phyloP scores from a whole-genome alignment of 2,329 filamentous ascomycete genomes.

The Fusarium ambrosium region DNA sequence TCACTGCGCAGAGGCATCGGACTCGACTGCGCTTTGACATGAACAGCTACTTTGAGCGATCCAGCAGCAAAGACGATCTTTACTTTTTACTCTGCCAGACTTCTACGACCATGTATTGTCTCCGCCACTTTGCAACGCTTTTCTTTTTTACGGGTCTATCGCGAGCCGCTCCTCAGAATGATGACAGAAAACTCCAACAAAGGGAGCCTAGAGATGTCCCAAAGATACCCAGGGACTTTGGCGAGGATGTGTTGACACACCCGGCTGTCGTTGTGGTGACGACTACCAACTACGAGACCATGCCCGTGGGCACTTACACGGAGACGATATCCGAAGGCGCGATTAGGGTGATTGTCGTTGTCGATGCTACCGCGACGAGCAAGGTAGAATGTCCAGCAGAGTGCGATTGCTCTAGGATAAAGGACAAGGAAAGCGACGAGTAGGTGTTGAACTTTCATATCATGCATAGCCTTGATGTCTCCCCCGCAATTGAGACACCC shows the following conservation, averaged over 20 bases:
- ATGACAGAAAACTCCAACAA: neutral
- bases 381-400: constrained; percentile 25
- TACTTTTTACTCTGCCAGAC: neutral
- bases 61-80: neutral
- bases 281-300: constrained; percentile 43
- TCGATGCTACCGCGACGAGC: constrained; percentile 20
- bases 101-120: constrained; percentile 3
- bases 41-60: neutral
- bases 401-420: constrained; percentile 48
- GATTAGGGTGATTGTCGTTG: constrained; percentile 39
- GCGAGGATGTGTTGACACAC: neutral
- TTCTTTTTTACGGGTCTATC: constrained; percentile 2
- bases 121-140: neutral
- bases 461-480: neutral
- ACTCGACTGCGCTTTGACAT: neutral
- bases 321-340: constrained; percentile 28
- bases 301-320: constrained; percentile 46
- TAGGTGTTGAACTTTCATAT: constrained; percentile 20
- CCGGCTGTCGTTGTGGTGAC: neutral
- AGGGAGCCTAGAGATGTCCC: neutral
- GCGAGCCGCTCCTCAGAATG: constrained; percentile 4
- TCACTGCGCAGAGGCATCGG: neutral
- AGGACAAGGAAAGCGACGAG: constrained; percentile 45
- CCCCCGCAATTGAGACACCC: neutral
- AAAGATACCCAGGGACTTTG: neutral